phyloP scores from a whole-genome alignment of 2,329 filamentous ascomycete genomes.

The Trichophyton equinum region DNA sequence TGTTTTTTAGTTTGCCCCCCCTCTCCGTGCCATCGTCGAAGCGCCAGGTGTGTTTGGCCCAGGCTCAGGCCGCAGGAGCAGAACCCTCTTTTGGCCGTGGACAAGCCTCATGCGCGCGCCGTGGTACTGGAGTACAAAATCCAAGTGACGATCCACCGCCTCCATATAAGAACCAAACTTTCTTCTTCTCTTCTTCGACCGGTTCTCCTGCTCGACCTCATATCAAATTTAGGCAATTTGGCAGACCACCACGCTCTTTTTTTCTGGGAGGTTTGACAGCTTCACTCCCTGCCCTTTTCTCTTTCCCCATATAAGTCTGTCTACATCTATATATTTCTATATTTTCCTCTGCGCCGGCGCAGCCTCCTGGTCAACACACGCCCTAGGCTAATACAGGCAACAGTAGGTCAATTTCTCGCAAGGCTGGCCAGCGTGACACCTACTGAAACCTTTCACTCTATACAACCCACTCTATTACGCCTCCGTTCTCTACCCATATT shows the following conservation, averaged over 20 bases:
- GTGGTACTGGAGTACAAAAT: background rate
- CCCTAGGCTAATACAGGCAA: background rate
- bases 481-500: background rate
- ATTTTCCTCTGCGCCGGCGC: background rate
- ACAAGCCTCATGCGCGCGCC: background rate
- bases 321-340: background rate
- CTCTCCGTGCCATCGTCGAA: background rate
- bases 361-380: background rate
- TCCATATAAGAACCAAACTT: conserved; percentile 1
- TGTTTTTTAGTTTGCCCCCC: conserved; percentile 1
- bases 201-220: background rate
- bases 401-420: background rate
- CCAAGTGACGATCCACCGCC: background rate
- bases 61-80: background rate
- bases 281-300: background rate
- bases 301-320: background rate
- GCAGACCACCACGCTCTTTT: background rate
- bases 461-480: background rate
- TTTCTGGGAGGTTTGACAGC: background rate
- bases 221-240: background rate
- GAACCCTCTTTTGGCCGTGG: background rate
- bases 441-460: background rate
- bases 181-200: background rate
- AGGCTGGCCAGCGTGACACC: background rate
- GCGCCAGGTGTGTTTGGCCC: background rate